phyloP scores from a whole-genome alignment of 768 basidiomycete genomes.

The Russula ochroleuca region DNA sequence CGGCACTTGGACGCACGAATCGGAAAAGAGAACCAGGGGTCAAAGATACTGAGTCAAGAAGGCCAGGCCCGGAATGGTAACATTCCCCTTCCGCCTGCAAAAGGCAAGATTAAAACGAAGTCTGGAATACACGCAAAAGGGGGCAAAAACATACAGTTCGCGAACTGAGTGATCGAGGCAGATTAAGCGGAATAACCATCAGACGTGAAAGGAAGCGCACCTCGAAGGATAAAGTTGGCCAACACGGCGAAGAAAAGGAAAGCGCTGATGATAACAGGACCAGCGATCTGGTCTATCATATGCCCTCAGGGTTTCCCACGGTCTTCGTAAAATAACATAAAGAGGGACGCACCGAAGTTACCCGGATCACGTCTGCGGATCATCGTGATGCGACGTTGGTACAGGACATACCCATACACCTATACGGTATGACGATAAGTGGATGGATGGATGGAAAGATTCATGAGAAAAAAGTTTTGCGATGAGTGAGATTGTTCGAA shows the following conservation, averaged over 20 bases:
- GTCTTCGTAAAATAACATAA: neutral
- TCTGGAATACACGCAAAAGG: neutral
- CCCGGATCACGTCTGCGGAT: conserved; percentile 87
- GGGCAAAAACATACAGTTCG: conserved; percentile 19
- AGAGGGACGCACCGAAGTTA: conserved; percentile 62
- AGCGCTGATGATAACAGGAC: conserved; percentile 78
- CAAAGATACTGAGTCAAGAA: conserved; percentile 20
- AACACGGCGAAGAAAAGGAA: conserved; percentile 85
- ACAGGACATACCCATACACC: conserved; percentile 83
- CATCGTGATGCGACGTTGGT: conserved; percentile 85
- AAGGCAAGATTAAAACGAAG: neutral
- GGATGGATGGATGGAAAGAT: neutral
- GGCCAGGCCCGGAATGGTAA: conserved; percentile 25
- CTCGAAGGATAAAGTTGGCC: conserved; percentile 82
- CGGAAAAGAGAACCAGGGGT: neutral
- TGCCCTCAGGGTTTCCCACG: neutral
- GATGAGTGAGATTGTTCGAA: too few relatives aligned
- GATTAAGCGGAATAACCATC: conserved; percentile 2
- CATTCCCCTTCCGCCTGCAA: conserved; percentile 19
- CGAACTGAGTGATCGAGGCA: conserved; percentile 14
- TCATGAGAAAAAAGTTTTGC: neutral
- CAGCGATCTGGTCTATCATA: conserved; percentile 65
- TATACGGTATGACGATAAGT: conserved; percentile 31
- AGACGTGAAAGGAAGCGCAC: conserved; percentile 37
- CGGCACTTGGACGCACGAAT: neutral